phyloP scores from a whole-genome alignment of 2,329 filamentous ascomycete genomes.

The Macrophomina pseudophaseolina region DNA sequence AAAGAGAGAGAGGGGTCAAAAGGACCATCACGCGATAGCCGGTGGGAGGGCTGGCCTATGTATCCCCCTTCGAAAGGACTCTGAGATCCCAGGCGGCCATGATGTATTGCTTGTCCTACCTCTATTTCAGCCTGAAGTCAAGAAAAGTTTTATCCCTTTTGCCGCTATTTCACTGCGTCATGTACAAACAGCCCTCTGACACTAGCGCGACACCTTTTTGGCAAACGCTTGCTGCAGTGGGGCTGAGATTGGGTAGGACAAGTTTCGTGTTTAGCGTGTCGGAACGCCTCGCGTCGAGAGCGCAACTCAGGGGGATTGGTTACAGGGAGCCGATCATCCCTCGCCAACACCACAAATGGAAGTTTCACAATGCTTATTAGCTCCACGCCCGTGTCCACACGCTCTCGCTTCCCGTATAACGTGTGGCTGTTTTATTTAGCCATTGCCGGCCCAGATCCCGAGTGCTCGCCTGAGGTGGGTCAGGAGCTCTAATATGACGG shows the following conservation, averaged over 20 bases:
- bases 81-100: too few species aligned
- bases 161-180: background rate
- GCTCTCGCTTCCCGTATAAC: background rate
- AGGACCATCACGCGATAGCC: too few species aligned
- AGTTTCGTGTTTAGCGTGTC: conserved; percentile 12
- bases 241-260: conserved; percentile 1
- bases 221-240: background rate
- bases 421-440: background rate
- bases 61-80: too few species aligned
- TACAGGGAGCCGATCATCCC: background rate
- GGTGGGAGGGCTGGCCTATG: too few species aligned
- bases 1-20: too few species aligned
- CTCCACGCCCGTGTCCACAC: conserved; percentile 2
- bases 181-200: conserved; percentile 8
- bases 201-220: background rate
- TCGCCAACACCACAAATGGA: background rate
- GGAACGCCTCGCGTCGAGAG: conserved; percentile 1
- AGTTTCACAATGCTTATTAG: conserved; percentile 17
- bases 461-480: background rate
- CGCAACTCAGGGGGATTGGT: background rate
- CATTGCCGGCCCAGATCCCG: background rate
- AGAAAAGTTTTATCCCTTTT: conserved; percentile 11
- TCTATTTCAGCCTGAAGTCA: background rate
- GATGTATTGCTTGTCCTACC: background rate
- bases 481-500: background rate